Evolutionary conservation across 1,284 basidiomycete species (phyloP), one percentile per base, ranked within the genome.

Genomic region (Cutaneotrichosporon mucoides): DNA sequence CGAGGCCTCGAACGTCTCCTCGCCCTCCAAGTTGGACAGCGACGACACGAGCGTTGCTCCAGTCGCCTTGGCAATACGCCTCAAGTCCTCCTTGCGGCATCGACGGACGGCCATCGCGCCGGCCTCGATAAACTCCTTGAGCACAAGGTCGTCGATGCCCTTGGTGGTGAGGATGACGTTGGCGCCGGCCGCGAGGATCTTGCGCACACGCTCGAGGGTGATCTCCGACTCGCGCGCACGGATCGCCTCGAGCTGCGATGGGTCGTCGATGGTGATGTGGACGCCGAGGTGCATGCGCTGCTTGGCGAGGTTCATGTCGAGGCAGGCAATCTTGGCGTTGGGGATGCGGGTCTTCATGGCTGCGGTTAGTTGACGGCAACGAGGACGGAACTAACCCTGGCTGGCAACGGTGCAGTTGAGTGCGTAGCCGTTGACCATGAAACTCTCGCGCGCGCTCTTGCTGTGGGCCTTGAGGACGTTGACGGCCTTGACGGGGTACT

Each of bases 381-480:
- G 53, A 46, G 36, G 1, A 11, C 12, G 1, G 35, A 35, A 74
- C 81, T 55, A 68, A 92, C 92, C 93, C 84, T 99, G 96, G 75
- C 90, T 94, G 1, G 96, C 94, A 51, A 99, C 94, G 12, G 96
- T 99, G 81, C 96, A 99, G 79, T 99, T 99, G 66, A 99, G 81
- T 38, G 96, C 96, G 80, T 99, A 99, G 48, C 96, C 96, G 72
- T 91, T 91, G 62, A 99, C 89, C 74, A 90, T 93, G 65, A 98
- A 77, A 42, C 93, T 97, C 77, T 99, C 96, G 65, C 93, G 85
- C 33, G 94, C 92, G 75, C 92, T 95, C 79, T 88, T 88, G 61
- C 96, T 96, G 74, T 99, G 96, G 8, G 96, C 96, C 80, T 99
- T 99, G 70, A 99, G 84, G n/a, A 99, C 86, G 74, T 99, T 99